Conservation (phyloP, 441 rosid genomes). For the Jatropha multifida region DNA sequence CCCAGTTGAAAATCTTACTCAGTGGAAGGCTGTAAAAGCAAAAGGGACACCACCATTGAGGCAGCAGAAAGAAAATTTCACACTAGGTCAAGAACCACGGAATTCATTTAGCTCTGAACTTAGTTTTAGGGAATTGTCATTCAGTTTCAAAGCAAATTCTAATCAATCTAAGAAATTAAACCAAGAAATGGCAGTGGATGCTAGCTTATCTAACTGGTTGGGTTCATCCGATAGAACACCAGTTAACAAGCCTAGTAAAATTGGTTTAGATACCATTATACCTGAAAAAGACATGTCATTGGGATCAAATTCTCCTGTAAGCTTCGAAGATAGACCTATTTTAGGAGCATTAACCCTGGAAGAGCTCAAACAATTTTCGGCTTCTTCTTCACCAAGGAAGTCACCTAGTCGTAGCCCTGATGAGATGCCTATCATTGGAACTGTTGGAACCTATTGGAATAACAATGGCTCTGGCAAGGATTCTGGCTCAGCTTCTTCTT, state of each 20-base stretch:
- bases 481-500: slow-evolving; percentile 48
- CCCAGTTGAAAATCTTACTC: slow-evolving; percentile 78
- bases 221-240: slow-evolving; percentile 56
- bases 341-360: slow-evolving; percentile 60
- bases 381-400: slow-evolving; percentile 54
- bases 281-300: slow-evolving; percentile 37
- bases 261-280: slow-evolving; percentile 18
- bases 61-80: slow-evolving; percentile 51
- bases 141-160: slow-evolving; percentile 31
- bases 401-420: slow-evolving; percentile 76
- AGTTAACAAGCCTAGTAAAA: slow-evolving; percentile 35
- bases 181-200: slow-evolving; percentile 55
- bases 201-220: slow-evolving; percentile 96
- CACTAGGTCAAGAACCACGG: slow-evolving; percentile 38
- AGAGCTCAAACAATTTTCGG: slow-evolving; percentile 64
- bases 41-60: slow-evolving; percentile 42
- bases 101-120: slow-evolving; percentile 36
- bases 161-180: slow-evolving; percentile 29
- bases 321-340: slow-evolving; percentile 61
- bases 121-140: slow-evolving; percentile 30
- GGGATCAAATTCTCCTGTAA: slow-evolving; percentile 40
- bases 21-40: slow-evolving; percentile 75
- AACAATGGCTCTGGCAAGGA: slow-evolving; percentile 32
- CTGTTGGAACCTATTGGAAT: slow-evolving; percentile 71
- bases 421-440: slow-evolving; percentile 66